Base-by-base conservation (phyloP, 2,329 filamentous ascomycete species). In the Aspergillus vadensis region DNA sequence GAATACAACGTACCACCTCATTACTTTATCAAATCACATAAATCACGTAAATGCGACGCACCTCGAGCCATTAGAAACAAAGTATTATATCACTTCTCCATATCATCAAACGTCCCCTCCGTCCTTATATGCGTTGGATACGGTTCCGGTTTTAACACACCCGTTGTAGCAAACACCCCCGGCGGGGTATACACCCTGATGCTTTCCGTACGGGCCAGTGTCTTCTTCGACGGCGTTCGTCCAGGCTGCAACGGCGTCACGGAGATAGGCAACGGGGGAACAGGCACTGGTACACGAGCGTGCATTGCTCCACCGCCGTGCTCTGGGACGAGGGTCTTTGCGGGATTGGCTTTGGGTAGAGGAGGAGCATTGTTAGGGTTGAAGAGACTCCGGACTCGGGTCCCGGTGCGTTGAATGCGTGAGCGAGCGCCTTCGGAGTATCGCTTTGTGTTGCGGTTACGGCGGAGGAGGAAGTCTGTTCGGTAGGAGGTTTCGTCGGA, bases 181-280 rank as follows among this genome's bases (percentile, higher is more conserved):
- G 74, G 75, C 1, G 80, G 80, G 15, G 78, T 79, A 63, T 80
- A 81, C 4, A 82, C 74, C 55, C 73, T 77, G 62, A 82, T 82
- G 62, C 76, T 81, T 63, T 81, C 79, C 12, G 72, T 79, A 39
- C 75, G 30, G 67, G 72, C 59, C 71, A 65, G 17, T 70, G 72
- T 68, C 25, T 47, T 50, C 49, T 61, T 50, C 64, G 62, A n/a
- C 64, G 71, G 5, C 72, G 72, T n/a, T 4, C 53, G 41, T 2
- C 30, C 21, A 5, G 39, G 25, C 5, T 41, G 36, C 38, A 39
- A 14, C 4, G 32, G 21, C 2, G 69, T 72, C n/a, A 55, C 43
- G 10, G 41, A 44, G 39, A 55, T 43, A 10, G 73, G 72, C 47
- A 70, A 61, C 27, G 65, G 60, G 9, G 57, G 60, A 1, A 38